Percentiles rank a stretch among this genome's conserved stretches.
Evolutionary conservation across 192 early-diverging fungal genomes (phyloP).

Genomic region (Coemansia furcata): DNA sequence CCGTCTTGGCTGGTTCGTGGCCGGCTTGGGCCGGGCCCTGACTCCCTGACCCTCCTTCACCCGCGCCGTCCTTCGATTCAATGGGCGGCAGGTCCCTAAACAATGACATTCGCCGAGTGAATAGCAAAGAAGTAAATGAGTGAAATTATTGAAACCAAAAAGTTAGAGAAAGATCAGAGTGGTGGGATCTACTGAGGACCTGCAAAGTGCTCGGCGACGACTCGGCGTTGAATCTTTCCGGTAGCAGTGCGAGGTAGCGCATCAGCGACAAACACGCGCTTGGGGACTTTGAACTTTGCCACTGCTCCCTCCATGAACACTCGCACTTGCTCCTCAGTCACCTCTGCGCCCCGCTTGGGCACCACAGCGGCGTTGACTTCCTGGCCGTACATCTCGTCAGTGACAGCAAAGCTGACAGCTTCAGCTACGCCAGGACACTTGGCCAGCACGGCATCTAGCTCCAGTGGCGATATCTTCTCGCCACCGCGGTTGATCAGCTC

Average conservation of each 20-base stretch:
- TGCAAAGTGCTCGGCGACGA: slow-evolving; percentile 60
- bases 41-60: not conserved
- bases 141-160: not conserved
- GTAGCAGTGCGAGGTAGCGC: slow-evolving; percentile 71
- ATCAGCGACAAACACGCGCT: slow-evolving; percentile 64
- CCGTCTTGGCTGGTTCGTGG: not conserved
- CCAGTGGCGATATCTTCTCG: slow-evolving; percentile 87
- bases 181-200: slow-evolving; percentile 31
- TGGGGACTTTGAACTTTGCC: slow-evolving; percentile 71
- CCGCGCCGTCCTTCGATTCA: slow-evolving; percentile 6
- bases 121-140: not conserved
- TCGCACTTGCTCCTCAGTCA: slow-evolving; percentile 57
- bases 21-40: not conserved
- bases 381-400: slow-evolving; percentile 76
- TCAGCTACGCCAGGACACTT: slow-evolving; percentile 68
- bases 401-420: slow-evolving; percentile 74
- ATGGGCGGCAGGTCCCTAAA: slow-evolving; percentile 42
- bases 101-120: slow-evolving; percentile 28
- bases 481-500: slow-evolving; percentile 90
- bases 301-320: slow-evolving; percentile 56
- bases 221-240: slow-evolving; percentile 68
- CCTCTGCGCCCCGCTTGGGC: slow-evolving; percentile 49
- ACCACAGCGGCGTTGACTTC: slow-evolving; percentile 77
- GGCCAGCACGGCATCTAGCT: slow-evolving; percentile 72
- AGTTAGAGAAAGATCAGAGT: not conserved